Evolutionary conservation across 768 basidiomycete species (phyloP).

Genomic region (Amanita pallidorosea): DNA sequence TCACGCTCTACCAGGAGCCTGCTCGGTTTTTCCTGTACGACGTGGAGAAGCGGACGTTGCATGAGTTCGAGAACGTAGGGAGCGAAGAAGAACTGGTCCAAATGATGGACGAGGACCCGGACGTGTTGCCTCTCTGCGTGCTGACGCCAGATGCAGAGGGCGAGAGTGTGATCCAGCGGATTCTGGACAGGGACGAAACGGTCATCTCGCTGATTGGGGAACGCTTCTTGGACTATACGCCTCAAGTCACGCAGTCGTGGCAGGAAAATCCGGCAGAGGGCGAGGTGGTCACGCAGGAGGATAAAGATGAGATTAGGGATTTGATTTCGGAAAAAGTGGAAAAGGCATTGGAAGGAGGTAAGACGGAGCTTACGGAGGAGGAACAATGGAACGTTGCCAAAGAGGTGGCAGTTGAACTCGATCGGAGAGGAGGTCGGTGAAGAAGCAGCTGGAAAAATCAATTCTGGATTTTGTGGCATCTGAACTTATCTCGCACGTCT

Average conservation of each 20-base stretch:
- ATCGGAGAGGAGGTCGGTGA: no score
- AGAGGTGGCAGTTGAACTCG: neutral
- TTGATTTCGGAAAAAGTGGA: neutral
- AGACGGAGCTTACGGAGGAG: neutral
- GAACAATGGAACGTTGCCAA: neutral
- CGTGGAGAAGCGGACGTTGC: slow-evolving; percentile 3
- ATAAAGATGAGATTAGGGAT: neutral
- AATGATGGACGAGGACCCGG: slow-evolving; percentile 9
- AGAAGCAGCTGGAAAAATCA: neutral
- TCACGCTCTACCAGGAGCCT: slow-evolving; percentile 12
- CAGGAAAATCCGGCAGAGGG: neutral
- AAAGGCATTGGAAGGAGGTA: neutral
- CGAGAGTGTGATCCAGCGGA: slow-evolving; percentile 14
- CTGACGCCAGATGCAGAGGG: slow-evolving; percentile 18
- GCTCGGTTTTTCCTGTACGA: slow-evolving; percentile 12
- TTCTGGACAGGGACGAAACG: slow-evolving; percentile 18
- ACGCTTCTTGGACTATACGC: slow-evolving; percentile 20
- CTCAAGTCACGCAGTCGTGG: slow-evolving; percentile 11
- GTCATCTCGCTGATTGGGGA: slow-evolving; percentile 21
- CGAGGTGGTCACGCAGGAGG: neutral
- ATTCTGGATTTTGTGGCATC: no score
- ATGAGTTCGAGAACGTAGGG: slow-evolving; percentile 8
- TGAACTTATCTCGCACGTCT: slow-evolving; percentile 28
- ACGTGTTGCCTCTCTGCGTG: slow-evolving; percentile 4
- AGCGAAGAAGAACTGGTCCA: slow-evolving; percentile 10